Evolutionary conservation across 805 yeast species (phyloP).

Genomic region (Priceomyces fermenticarens): DNA sequence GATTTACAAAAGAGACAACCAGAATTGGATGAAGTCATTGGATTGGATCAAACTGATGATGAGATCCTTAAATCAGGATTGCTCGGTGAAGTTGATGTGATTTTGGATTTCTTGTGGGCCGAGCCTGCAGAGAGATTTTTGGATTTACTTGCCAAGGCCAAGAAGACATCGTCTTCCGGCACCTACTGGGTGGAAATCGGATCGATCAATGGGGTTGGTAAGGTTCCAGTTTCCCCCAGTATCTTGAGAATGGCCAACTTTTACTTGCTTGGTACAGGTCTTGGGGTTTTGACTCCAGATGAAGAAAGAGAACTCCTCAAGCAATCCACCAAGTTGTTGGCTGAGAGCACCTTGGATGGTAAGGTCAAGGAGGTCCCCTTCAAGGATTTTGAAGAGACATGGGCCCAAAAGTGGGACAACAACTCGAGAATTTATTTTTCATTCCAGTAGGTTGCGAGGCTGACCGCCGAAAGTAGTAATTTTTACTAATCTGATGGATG

Average conservation of each 20-base stretch:
- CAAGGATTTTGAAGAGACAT: neutral
- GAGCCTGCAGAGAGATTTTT: conserved; percentile 1
- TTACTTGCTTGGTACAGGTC: conserved; percentile 1
- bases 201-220: neutral
- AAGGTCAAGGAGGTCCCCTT: neutral
- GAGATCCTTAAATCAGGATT: neutral
- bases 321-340: neutral
- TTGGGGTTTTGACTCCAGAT: conserved; percentile 2
- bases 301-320: neutral
- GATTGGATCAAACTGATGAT: neutral
- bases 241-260: conserved; percentile 1
- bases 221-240: neutral
- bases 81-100: conserved; percentile 1
- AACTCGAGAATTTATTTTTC: conserved; percentile 1
- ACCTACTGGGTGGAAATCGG: conserved; percentile 3
- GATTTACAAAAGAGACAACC: neutral
- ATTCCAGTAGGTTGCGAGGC: neutral
- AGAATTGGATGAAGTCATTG: conserved; percentile 1
- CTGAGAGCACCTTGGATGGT: neutral
- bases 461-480: too few relatives aligned
- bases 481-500: too few relatives aligned
- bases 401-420: conserved; percentile 1
- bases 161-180: neutral
- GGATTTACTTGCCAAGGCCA: neutral
- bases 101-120: conserved; percentile 3